A percentile compares a stretch with the other conserved stretches of the same genome.
Conservation (phyloP, 2,329 filamentous ascomycete genomes). For the Trichoderma sp. region DNA sequence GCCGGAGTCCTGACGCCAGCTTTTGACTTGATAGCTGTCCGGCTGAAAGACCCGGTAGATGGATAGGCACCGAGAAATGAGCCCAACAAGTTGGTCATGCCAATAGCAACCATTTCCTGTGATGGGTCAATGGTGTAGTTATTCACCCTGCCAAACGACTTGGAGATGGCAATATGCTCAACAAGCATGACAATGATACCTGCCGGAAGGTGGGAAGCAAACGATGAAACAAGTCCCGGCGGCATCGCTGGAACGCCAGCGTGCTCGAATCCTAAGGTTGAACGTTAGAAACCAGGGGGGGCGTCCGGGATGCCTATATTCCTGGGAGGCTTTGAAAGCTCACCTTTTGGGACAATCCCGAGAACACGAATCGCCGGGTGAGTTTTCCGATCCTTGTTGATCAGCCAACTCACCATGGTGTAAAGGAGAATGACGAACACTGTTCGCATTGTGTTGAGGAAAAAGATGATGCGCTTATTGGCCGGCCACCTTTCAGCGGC, state of each 20-base stretch:
- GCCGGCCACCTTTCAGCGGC: slow-evolving; percentile 66
- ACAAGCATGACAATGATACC: slow-evolving; percentile 92
- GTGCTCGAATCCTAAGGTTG: slow-evolving; percentile 65
- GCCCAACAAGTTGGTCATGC: slow-evolving; percentile 82
- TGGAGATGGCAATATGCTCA: slow-evolving; percentile 95
- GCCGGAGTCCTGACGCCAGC: slow-evolving; percentile 90
- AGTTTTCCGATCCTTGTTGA: slow-evolving; percentile 65
- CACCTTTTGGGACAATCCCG: slow-evolving; percentile 69
- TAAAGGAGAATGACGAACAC: slow-evolving; percentile 90
- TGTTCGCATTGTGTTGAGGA: slow-evolving; percentile 83
- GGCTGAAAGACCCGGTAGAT: slow-evolving; percentile 90
- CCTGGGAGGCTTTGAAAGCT: neutral
- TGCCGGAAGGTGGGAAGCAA: slow-evolving; percentile 72
- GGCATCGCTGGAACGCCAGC: slow-evolving; percentile 70
- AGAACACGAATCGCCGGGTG: slow-evolving; percentile 72
- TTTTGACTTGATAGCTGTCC: slow-evolving; percentile 96
- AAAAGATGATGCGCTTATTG: slow-evolving; percentile 76
- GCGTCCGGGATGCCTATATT: neutral
- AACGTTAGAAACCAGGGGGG: neutral
- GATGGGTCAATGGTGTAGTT: slow-evolving; percentile 96
- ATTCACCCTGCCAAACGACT: slow-evolving; percentile 93
- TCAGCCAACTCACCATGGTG: slow-evolving; percentile 83
- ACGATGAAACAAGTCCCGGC: slow-evolving; percentile 61
- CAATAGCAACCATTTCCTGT: slow-evolving; percentile 93
- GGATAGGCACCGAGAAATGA: slow-evolving; percentile 92